phyloP scores from a whole-genome alignment of 2,329 filamentous ascomycete species.

The Bisporella sp. region DNA sequence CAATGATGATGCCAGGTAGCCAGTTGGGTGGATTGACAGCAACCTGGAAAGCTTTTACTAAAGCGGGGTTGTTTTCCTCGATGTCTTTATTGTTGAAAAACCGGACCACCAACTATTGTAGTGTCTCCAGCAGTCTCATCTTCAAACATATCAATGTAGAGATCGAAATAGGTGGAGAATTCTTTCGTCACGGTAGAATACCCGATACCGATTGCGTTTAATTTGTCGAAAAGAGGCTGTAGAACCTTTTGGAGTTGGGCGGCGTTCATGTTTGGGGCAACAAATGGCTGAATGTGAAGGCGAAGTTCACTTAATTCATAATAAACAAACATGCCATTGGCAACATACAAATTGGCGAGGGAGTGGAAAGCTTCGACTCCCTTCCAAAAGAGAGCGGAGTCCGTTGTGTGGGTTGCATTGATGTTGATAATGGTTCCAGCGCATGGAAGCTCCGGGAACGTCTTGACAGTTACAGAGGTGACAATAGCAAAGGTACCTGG shows the following conservation, averaged over 20 bases:
- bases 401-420: slow-evolving; percentile 24
- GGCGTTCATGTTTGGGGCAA: slow-evolving; percentile 38
- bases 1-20: too few species aligned
- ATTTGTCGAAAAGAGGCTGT: slow-evolving; percentile 35
- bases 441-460: slow-evolving; percentile 36
- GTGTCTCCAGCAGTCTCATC: slow-evolving; percentile 18
- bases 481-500: slow-evolving; percentile 53
- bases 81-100: slow-evolving; percentile 34
- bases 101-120: slow-evolving; percentile 35
- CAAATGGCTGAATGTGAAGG: slow-evolving; percentile 41
- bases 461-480: slow-evolving; percentile 45
- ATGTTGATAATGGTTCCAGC: slow-evolving; percentile 40
- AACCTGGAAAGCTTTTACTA: slow-evolving; percentile 24
- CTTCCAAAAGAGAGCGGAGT: slow-evolving; percentile 38
- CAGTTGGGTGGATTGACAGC: slow-evolving; percentile 15
- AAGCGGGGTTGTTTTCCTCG: slow-evolving; percentile 15
- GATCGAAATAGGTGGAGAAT: too few species aligned
- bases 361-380: slow-evolving; percentile 39
- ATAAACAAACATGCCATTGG: slow-evolving; percentile 41
- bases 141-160: slow-evolving; percentile 24
- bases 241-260: slow-evolving; percentile 37
- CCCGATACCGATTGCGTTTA: slow-evolving; percentile 31
- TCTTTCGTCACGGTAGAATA: slow-evolving; percentile 14
- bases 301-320: slow-evolving; percentile 40
- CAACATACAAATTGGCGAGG: slow-evolving; percentile 38